Evolutionary conservation across 495 filamentous ascomycete genomes (phyloP), one percentile per base, ranked within the genome.

Genomic region (Penicillium angulare): DNA sequence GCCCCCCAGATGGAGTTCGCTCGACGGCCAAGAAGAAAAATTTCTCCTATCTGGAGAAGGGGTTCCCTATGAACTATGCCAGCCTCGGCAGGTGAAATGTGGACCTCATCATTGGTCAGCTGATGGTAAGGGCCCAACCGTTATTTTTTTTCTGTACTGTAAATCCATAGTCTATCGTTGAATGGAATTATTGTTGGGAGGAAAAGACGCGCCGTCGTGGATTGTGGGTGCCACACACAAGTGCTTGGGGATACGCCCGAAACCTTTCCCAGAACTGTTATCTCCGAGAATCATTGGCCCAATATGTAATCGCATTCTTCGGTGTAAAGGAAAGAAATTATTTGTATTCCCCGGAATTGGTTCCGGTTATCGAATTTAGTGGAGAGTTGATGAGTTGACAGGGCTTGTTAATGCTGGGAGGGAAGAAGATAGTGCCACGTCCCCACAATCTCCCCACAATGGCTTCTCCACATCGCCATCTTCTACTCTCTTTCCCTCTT

Each of bases 381-480:
- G 2, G 13, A 31, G 2, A 31, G 27, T n/a, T n/a, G n/a, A n/a
- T n/a, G n/a, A n/a, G n/a, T n/a, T n/a, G n/a, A n/a, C n/a, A n/a
- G n/a, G n/a, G n/a, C n/a, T n/a, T n/a, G n/a, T n/a, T n/a, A n/a
- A n/a, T n/a, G n/a, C n/a, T n/a, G n/a, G n/a, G n/a, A 38, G 38
- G 38, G 38, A 41, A 41, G 21, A 26, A 46, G 7, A 44, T 40
- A 35, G 43, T 52, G 45, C 49, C 56, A 59, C 43, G 48, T 43
- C 51, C 56, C 56, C 60, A 60, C 56, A 60, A 63, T 47, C 7
- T 4, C 35, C 33, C 56, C 60, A 60, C 56, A 60, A 63, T 47
- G 4, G 5, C 35, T 29, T 52, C 60, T 27, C 60, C 57, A 55
- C 60, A 60, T 41, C 17, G 17, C 24, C 41, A 44, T 24, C 24